Conservation (phyloP, 345 rosid genomes). For the Salix caprea region DNA sequence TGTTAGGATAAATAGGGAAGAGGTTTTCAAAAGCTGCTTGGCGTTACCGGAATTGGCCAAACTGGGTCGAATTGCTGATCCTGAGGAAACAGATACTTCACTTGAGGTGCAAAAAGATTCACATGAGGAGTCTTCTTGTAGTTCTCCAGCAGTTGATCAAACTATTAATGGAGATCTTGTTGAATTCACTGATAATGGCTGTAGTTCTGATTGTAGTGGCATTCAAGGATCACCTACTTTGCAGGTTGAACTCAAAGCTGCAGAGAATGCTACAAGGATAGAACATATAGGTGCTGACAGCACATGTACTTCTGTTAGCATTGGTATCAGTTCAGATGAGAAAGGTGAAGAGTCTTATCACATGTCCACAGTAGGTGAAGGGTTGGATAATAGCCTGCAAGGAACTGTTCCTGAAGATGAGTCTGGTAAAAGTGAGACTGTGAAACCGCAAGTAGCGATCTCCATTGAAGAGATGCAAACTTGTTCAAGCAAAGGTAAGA, state of each 20-base stretch:
- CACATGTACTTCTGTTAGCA: slow-evolving; percentile 21
- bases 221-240: slow-evolving; percentile 9
- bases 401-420: slow-evolving; percentile 25
- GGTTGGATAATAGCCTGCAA: slow-evolving; percentile 13
- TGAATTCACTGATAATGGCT: slow-evolving; percentile 16
- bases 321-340: slow-evolving; percentile 16
- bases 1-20: slow-evolving; percentile 29
- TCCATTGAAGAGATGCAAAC: slow-evolving; percentile 25
- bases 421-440: slow-evolving; percentile 26
- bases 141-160: slow-evolving; percentile 27
- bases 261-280: slow-evolving; percentile 5
- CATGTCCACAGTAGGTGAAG: slow-evolving; percentile 35
- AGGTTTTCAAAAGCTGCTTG: slow-evolving; percentile 45
- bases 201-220: slow-evolving; percentile 14
- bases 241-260: slow-evolving; percentile 14
- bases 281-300: slow-evolving; percentile 23
- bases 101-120: slow-evolving; percentile 30
- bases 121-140: slow-evolving; percentile 14
- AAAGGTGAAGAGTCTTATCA: slow-evolving; percentile 32
- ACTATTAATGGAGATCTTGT: slow-evolving; percentile 24
- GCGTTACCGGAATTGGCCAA: slow-evolving; percentile 42
- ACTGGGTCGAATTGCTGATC: slow-evolving; percentile 25
- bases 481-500: slow-evolving; percentile 37
- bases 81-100: slow-evolving; percentile 22
- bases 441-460: slow-evolving; percentile 32